Conservation (phyloP, 2,329 filamentous ascomycete species). For the Diaporthe ilicicola region DNA sequence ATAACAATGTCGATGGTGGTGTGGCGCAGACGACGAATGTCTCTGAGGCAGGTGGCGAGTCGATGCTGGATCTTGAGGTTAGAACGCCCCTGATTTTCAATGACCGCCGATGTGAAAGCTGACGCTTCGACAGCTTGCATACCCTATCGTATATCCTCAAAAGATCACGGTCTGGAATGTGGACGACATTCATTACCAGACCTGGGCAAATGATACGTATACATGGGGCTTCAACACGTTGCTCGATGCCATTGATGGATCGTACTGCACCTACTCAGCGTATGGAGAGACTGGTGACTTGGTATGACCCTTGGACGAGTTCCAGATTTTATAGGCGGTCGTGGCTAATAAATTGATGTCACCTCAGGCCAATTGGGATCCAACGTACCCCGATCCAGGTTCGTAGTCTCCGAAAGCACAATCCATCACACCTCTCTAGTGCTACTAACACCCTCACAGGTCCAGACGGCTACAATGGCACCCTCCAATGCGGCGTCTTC, state of each 20-base stretch:
- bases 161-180: constrained; percentile 48
- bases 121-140: constrained; percentile 35
- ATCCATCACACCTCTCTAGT: background rate
- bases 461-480: constrained; percentile 56
- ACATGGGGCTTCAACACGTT: constrained; percentile 31
- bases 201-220: constrained; percentile 27
- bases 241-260: constrained; percentile 58
- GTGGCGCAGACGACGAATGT: constrained; percentile 22
- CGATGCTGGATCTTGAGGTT: constrained; percentile 47
- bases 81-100: background rate
- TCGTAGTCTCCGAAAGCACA: background rate
- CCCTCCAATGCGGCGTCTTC: constrained; percentile 46
- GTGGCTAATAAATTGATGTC: background rate
- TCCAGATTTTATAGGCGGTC: background rate
- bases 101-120: background rate
- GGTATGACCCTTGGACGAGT: constrained; percentile 36
- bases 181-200: constrained; percentile 51
- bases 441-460: constrained; percentile 20
- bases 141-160: constrained; percentile 51
- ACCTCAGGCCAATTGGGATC: constrained; percentile 44
- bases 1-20: constrained; percentile 23
- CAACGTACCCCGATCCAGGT: constrained; percentile 55
- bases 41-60: constrained; percentile 41
- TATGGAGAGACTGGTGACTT: constrained; percentile 57
- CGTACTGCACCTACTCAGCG: constrained; percentile 57